Evolutionary conservation across 345 rosid species (phyloP), one percentile per base, ranked within the genome.

Genomic region (Kandelia obovata): DNA sequence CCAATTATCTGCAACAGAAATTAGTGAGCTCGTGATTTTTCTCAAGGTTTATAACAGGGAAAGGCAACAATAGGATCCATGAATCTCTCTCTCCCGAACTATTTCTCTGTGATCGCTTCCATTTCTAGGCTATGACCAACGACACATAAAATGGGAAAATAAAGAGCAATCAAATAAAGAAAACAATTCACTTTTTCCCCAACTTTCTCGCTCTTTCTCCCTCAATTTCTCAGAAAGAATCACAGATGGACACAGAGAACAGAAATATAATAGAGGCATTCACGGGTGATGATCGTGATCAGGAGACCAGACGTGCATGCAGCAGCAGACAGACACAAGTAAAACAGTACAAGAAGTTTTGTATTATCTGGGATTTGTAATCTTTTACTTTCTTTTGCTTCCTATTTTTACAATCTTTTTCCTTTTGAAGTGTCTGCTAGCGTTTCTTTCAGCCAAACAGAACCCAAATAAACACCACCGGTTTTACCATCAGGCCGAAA

Each of bases 261-360:
- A 61, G 77, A 74, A 84, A 75, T 72, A 71, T 69, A 71, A 61
- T 34, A 65, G 67, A 75, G 68, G 58, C 70, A 58, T 75, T 69
- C 75, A 75, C 21, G 61, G 75, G 80, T 78, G 75, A 43, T 43
- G 19, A 43, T 15, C 19, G 4, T 68, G 70, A 81, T 77, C 83
- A 75, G 66, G 53, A 75, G 79, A 74, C 80, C 78, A 66, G 79
- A 82, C 84, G 69, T 73, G 84, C 81, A 71, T 71, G 77, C 77
- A 74, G 26, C 75, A 55, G 59, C 30, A 55, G 59, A 43, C 49
- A 68, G 80, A 58, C 68, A 49, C 71, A 46, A 64, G 59, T 9
- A 58, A 16, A 56, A 64, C 47, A 35, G 23, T 53, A 64, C 47
- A 68, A 55, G 51, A 63, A 58, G 64, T 71, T 64, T 56, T 76